Base-by-base conservation (phyloP, 1,139 yeast species). In the Diutina ranongensis region DNA sequence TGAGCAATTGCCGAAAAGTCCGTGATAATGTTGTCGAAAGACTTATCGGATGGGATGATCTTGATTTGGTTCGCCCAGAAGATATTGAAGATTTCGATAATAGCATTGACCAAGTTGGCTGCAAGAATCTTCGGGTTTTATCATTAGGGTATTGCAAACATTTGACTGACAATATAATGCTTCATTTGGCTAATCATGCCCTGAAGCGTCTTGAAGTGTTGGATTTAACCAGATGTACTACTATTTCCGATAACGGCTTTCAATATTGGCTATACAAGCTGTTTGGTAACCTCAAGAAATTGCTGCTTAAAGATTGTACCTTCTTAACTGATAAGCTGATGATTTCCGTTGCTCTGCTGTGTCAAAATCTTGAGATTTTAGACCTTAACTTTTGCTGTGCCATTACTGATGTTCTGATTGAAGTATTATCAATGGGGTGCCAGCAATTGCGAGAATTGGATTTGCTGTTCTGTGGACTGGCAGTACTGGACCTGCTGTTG, bases 361-460 rank as follows among this genome's bases (percentile, higher is more conserved):
- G 85, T 16, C 77, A 74, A 16, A 71, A 71, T 48, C 63, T 83
- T 49, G 74, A 73, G 50, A 64, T 65, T 20, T 60, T 83, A 44
- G 81, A 81, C 52, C 62, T 83, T 45, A 80, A 83, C 33, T 83
- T 83, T 54, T 83, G 94, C 57, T 83, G 92, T 61, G 82, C 86
- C 2, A 62, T 83, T 46, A 76, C 84, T 1, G 89, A 83, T 55
- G 70, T 76, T 40, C 72, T 89, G 3, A 67, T 83, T 19, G 86
- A 82, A 50, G 78, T 80, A 1, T 60, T 83, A 28, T 72, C 83
- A 49, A 62, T 79, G 22, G 84, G 86, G 9, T 80, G 87, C 54
- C 81, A 77, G 44, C 62, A 68, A 21, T 60, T 83, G 47, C 59
- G 67, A 46, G 62, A 64, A 32, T 63, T 83, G 46, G 80, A 81